Evolutionary conservation across 176 grass and related monocot genomes (phyloP), one percentile per base, ranked within the genome.

Genomic region (Chloris gayana): DNA sequence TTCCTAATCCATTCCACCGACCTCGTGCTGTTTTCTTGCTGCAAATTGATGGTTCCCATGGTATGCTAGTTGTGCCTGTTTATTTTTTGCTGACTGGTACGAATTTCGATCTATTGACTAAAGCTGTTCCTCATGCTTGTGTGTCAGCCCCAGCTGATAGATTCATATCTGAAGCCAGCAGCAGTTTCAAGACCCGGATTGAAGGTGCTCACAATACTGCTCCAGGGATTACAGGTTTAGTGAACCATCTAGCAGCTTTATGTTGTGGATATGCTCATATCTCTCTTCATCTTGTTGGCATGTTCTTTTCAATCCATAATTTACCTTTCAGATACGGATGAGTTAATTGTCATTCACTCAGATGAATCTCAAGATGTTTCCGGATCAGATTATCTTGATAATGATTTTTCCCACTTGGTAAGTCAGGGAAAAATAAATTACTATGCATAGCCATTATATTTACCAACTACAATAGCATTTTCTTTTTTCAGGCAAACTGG

Each of bases 1-100:
- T 73, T 61, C 90, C 96, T 21, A 93, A 98, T 37, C 96, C 92
- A 26, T 98, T 98, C 74, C 81, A 91, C 67, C 92, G 86, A 42
- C 96, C 96, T 0, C 82, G 69, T 73, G 92, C 92, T 75, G 87
- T 95, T 75, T 88, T 98, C 72, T 66, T 98, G 72, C 64, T 98
- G 54, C 88, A 98, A 93, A 70, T 98, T 11, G 75, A 72, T 67
- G 84, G 88, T 79, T 66, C 88, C 64, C 41, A 89, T 78, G 92
- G 96, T 98, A 87, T 77, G 63, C 78, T 69, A 34, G 0, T 72
- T 74, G 41, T 63, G 12, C 1, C 37, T 13, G 6, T n/a, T 59
- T 45, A 61, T 31, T 73, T 46, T 65, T 54, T 60, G 3, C 12
- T 27, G 41, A 30, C 47, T 68, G 22, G 44, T 80, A 30, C 53